A percentile compares a stretch with the other conserved stretches of the same genome.
Evolutionary conservation across 2,329 filamentous ascomycete genomes (phyloP).

Genomic region (Fusarium decemcellulare): DNA sequence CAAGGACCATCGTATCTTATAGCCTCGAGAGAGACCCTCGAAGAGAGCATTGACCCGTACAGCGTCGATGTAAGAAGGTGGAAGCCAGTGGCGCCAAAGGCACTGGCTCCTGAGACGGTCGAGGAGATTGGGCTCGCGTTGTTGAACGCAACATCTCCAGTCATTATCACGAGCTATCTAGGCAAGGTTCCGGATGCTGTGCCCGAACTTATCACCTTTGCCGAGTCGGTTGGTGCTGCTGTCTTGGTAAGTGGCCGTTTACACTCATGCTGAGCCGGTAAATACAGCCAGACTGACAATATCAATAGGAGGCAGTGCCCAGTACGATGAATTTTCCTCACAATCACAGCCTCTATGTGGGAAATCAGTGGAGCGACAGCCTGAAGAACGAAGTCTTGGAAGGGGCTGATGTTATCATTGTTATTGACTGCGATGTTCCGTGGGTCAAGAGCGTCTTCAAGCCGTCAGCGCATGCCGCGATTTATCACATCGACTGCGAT

Average conservation of each 20-base stretch:
- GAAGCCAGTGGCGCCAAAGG: slow-evolving; percentile 77
- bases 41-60: slow-evolving; percentile 83
- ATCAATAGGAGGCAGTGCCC: background rate
- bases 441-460: slow-evolving; percentile 85
- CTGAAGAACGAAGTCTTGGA: slow-evolving; percentile 75
- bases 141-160: slow-evolving; percentile 72
- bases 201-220: slow-evolving; percentile 73
- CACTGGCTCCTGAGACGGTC: slow-evolving; percentile 64
- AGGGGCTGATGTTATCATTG: slow-evolving; percentile 84
- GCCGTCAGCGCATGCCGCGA: slow-evolving; percentile 63
- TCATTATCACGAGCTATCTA: slow-evolving; percentile 78
- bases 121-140: slow-evolving; percentile 73
- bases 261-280: background rate
- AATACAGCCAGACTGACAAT: background rate
- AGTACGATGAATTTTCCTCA: slow-evolving; percentile 82
- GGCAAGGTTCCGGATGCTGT: slow-evolving; percentile 76
- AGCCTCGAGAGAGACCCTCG: slow-evolving; percentile 85
- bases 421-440: slow-evolving; percentile 90
- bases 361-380: slow-evolving; percentile 73
- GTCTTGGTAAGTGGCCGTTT: background rate
- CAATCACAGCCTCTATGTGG: slow-evolving; percentile 71
- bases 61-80: slow-evolving; percentile 77
- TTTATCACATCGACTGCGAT: slow-evolving; percentile 76
- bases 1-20: slow-evolving; percentile 84
- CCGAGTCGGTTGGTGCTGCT: slow-evolving; percentile 70